phyloP scores from a whole-genome alignment of 495 filamentous ascomycete genomes.

The Daldinia bambusicola region DNA sequence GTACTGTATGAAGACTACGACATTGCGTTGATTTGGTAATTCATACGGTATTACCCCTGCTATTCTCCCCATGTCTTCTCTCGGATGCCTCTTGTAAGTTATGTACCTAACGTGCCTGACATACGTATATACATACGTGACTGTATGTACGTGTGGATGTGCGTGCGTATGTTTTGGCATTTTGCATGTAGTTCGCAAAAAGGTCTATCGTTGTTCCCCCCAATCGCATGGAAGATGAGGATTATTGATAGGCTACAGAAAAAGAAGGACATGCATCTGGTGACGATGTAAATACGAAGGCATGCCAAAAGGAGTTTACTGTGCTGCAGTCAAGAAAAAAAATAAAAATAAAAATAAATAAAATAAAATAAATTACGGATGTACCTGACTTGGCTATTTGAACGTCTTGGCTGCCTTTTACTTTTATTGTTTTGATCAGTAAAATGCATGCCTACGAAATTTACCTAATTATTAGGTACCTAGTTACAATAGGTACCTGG shows the following conservation, averaged over 20 bases:
- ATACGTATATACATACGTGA: neutral
- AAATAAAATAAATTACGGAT: neutral
- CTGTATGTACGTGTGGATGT: conserved; percentile 15
- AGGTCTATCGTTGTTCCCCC: conserved; percentile 19
- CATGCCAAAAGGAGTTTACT: neutral
- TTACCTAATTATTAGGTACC: no score
- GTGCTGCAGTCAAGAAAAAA: neutral
- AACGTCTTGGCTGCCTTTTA: conserved; percentile 6
- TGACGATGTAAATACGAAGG: conserved; percentile 35
- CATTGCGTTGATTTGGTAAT: conserved; percentile 33
- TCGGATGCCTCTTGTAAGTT: neutral
- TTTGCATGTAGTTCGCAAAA: neutral
- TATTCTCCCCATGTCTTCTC: neutral
- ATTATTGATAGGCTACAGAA: conserved; percentile 37
- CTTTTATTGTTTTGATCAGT: neutral
- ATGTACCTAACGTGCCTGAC: neutral
- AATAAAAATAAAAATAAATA: neutral
- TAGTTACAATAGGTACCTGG: no score
- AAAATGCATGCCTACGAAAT: neutral
- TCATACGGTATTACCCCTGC: conserved; percentile 33
- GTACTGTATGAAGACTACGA: conserved; percentile 41
- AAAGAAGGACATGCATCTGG: conserved; percentile 26
- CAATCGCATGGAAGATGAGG: conserved; percentile 21
- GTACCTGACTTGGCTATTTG: conserved; percentile 12
- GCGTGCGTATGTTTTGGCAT: conserved; percentile 7